phyloP scores from a whole-genome alignment of 441 rosid genomes.

The Raphanus hybrid region DNA sequence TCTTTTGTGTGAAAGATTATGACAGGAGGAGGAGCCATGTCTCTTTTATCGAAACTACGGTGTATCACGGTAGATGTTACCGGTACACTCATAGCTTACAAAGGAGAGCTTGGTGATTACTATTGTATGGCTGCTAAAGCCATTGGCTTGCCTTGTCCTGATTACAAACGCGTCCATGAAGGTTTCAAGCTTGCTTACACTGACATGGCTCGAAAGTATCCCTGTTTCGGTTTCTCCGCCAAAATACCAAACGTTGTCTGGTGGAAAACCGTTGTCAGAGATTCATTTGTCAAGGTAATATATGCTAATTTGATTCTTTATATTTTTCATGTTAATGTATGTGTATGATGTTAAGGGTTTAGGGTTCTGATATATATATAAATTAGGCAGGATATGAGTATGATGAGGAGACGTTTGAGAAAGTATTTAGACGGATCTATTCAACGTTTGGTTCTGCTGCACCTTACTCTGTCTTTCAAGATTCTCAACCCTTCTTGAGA shows the following conservation, averaged over 20 bases:
- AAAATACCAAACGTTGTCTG: conserved; percentile 88
- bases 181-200: conserved; percentile 91
- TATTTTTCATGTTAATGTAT: background rate
- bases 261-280: conserved; percentile 92
- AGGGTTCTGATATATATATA: conserved; percentile 4
- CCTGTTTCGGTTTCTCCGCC: conserved; percentile 85
- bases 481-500: conserved; percentile 85
- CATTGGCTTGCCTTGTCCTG: conserved; percentile 92
- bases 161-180: conserved; percentile 86
- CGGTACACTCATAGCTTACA: conserved; percentile 94
- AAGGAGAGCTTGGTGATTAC: conserved; percentile 98
- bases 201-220: conserved; percentile 88
- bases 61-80: conserved; percentile 96
- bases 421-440: conserved; percentile 81
- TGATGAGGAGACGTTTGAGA: conserved; percentile 93
- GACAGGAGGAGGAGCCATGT: conserved; percentile 43
- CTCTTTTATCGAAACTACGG: conserved; percentile 69
- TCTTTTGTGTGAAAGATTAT: background rate
- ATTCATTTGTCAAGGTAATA: conserved; percentile 75
- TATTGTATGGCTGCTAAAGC: conserved; percentile 99
- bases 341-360: conserved; percentile 15
- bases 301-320: background rate
- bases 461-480: conserved; percentile 79
- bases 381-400: conserved; percentile 96
- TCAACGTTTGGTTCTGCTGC: conserved; percentile 95